These are phyloP conservation scores for Puccinia brachypodii DNA, from an alignment of 1,284 basidiomycete genomes.

Conservation along the genomic window DNA sequence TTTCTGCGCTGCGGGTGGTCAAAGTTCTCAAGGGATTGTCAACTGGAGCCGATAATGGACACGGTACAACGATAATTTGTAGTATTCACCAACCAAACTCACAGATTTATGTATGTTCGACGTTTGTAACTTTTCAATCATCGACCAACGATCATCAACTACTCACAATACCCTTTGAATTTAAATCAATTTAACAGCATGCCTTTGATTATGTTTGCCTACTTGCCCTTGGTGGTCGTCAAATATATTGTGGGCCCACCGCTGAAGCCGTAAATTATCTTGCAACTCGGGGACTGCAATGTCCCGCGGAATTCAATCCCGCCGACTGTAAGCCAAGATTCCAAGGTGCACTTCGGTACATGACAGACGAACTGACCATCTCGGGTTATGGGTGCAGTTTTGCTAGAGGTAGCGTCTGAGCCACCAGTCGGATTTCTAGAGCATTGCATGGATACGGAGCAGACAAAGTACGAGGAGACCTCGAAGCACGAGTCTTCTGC, in stretches of 20 bases:
- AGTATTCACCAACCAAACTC: conserved; percentile 86
- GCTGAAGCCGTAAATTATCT: conserved; percentile 69
- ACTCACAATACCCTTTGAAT: background rate
- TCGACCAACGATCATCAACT: background rate
- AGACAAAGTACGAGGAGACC: background rate
- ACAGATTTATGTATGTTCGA: conserved; percentile 64
- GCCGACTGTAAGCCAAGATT: conserved; percentile 67
- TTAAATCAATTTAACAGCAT: conserved; percentile 58
- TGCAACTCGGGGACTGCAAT: conserved; percentile 60
- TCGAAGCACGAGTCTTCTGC: background rate
- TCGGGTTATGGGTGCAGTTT: conserved; percentile 52
- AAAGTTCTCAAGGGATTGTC: conserved; percentile 73
- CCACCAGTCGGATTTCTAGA: conserved; percentile 12
- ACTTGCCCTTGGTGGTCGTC: conserved; percentile 68
- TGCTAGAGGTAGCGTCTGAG: conserved; percentile 64
- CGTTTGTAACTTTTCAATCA: background rate
- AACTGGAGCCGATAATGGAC: conserved; percentile 54
- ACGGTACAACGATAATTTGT: conserved; percentile 74
- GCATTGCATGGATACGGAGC: background rate
- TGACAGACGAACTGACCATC: background rate
- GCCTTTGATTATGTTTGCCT: conserved; percentile 77
- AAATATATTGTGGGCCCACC: conserved; percentile 77
- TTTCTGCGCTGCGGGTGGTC: conserved; percentile 76
- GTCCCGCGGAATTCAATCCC: conserved; percentile 75
- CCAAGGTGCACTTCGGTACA: background rate